Percentiles rank a stretch among this genome's conserved stretches.
Conservation (phyloP, 352 stramenopile genomes). For the Sclerospora graminicola region DNA sequence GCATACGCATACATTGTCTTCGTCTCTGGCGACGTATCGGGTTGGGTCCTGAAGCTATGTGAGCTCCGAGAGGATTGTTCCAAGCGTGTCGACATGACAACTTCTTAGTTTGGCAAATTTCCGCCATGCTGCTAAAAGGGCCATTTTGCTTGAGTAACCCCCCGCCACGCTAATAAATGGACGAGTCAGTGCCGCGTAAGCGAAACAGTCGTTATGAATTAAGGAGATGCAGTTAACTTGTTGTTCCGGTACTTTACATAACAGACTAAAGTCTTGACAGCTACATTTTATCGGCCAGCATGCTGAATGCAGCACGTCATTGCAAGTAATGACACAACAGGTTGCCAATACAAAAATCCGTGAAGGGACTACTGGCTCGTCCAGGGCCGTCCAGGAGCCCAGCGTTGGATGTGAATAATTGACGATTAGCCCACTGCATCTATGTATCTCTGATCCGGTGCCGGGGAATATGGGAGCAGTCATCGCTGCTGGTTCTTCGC, state of each 20-base stretch:
- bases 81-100: constrained; percentile 19
- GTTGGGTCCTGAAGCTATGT: constrained; percentile 23
- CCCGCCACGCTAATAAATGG: constrained; percentile 15
- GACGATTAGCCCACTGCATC: constrained; percentile 7
- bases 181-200: not conserved
- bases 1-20: constrained; percentile 10
- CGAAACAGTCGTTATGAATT: no score
- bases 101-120: constrained; percentile 27
- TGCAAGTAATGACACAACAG: no score
- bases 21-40: constrained; percentile 20
- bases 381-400: constrained; percentile 16
- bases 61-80: constrained; percentile 24
- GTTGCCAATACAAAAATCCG: no score
- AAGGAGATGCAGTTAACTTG: no score
- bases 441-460: constrained; percentile 23
- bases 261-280: no score
- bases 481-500: constrained; percentile 22
- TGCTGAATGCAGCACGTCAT: no score
- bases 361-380: constrained; percentile 29
- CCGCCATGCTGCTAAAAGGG: constrained; percentile 23
- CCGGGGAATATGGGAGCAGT: constrained; percentile 29
- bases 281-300: no score
- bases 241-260: no score
- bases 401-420: constrained; percentile 31
- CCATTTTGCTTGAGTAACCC: constrained; percentile 14